Evolutionary conservation across 73 alveolate species (phyloP).

Genomic region (Effrenium voratum): DNA sequence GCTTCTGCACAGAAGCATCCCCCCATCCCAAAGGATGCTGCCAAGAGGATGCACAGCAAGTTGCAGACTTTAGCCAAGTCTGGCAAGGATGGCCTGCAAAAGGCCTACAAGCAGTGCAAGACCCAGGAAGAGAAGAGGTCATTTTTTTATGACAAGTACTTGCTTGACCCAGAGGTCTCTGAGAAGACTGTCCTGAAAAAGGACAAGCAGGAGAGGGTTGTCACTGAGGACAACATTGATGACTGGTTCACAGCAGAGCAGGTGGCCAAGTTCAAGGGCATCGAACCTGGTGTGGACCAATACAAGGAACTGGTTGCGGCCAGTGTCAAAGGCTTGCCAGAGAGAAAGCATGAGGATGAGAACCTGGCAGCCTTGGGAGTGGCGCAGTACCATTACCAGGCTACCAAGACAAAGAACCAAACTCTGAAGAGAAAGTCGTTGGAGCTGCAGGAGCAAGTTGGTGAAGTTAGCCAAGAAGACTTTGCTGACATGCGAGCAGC

Average conservation of each 20-base stretch:
- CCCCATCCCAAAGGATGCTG: not conserved
- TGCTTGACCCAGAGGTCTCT: not conserved
- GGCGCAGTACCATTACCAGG: not conserved
- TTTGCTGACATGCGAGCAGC: not conserved
- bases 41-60: not conserved
- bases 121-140: not conserved
- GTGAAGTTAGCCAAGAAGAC: not conserved
- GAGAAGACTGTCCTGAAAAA: not conserved
- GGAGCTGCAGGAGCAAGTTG: conserved; percentile 20
- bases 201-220: not conserved
- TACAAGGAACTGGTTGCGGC: not conserved
- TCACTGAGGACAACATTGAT: not conserved
- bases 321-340: not conserved
- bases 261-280: conserved; percentile 13
- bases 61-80: not conserved
- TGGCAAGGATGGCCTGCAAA: not conserved
- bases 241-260: conserved; percentile 31
- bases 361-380: not conserved
- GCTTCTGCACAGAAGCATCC: not conserved
- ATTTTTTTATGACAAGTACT: not conserved
- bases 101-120: not conserved
- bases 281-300: not conserved
- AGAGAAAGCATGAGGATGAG: conserved; percentile 8
- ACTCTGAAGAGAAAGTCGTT: not conserved
- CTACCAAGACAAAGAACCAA: no score